Conservation (phyloP, 306 rosid genomes). For the Albizia julibrissin region DNA sequence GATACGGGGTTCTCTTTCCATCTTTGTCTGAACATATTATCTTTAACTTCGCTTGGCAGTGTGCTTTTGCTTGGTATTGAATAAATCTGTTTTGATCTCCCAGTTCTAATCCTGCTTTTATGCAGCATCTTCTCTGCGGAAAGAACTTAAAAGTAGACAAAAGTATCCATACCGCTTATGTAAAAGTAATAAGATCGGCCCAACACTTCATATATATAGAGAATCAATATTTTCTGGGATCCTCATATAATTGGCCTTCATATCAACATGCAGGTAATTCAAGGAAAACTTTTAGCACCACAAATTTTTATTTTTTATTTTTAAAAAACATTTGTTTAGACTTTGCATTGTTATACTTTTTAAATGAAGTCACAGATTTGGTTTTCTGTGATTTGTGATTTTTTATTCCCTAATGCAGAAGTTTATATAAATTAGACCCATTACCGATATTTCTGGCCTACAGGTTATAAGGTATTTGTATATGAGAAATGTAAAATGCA, state of each 20-base stretch:
- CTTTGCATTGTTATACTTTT: not conserved
- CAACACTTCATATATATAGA: constrained; percentile 64
- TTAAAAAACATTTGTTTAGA: not conserved
- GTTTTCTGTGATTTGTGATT: not conserved
- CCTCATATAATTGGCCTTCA: constrained; percentile 72
- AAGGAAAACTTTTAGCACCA: not conserved
- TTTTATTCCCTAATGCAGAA: not conserved
- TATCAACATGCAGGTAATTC: constrained; percentile 70
- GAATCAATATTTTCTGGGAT: constrained; percentile 74
- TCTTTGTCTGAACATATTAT: not conserved
- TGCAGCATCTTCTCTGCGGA: constrained; percentile 71
- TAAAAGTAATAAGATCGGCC: constrained; percentile 74
- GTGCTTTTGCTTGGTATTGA: constrained; percentile 12
- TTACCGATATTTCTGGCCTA: not conserved
- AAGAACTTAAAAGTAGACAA: constrained; percentile 75
- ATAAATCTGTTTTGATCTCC: not conserved
- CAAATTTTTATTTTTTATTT: not conserved
- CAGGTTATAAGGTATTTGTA: not conserved
- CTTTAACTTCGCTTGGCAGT: not conserved
- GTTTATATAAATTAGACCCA: not conserved
- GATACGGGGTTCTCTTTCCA: not conserved
- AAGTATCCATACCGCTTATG: constrained; percentile 70
- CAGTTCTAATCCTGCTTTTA: constrained; percentile 11
- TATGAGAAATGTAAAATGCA: not conserved
- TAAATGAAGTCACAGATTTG: not conserved